Evolutionary conservation across 2,329 filamentous ascomycete genomes (phyloP).

Genomic region (Teratosphaeria destructans): DNA sequence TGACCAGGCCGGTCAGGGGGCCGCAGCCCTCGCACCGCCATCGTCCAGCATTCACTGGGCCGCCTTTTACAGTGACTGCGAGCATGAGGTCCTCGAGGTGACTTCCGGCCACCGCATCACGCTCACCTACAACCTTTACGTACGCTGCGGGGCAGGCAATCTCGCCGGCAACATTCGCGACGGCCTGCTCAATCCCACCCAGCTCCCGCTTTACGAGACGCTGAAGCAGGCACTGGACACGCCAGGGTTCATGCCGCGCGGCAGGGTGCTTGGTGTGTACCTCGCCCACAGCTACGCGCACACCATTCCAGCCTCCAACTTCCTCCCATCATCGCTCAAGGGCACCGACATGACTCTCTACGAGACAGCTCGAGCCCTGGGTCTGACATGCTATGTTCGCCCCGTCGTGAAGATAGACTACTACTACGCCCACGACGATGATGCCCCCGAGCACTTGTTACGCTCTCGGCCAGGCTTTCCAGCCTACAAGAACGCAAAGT

Average conservation of each 20-base stretch:
- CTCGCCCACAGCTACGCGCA: constrained; percentile 17
- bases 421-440: not conserved
- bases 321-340: constrained; percentile 16
- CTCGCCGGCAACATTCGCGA: constrained; percentile 12
- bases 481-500: not conserved
- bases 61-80: constrained; percentile 45
- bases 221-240: constrained; percentile 23
- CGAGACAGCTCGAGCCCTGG: constrained; percentile 8
- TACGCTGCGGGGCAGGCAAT: constrained; percentile 26
- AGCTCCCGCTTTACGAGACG: constrained; percentile 28
- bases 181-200: constrained; percentile 20
- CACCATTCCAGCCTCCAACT: constrained; percentile 5
- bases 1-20: constrained; percentile 1
- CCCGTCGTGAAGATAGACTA: not conserved
- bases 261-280: constrained; percentile 10
- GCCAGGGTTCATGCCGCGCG: constrained; percentile 27
- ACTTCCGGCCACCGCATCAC: constrained; percentile 44
- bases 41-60: constrained; percentile 34
- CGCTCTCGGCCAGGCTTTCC: not conserved
- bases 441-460: not conserved
- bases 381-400: constrained; percentile 1
- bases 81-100: constrained; percentile 44
- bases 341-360: constrained; percentile 20
- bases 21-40: not conserved
- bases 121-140: constrained; percentile 50